Evolutionary conservation across 805 yeast genomes (phyloP).

Genomic region (Starmerella riodocensis): DNA sequence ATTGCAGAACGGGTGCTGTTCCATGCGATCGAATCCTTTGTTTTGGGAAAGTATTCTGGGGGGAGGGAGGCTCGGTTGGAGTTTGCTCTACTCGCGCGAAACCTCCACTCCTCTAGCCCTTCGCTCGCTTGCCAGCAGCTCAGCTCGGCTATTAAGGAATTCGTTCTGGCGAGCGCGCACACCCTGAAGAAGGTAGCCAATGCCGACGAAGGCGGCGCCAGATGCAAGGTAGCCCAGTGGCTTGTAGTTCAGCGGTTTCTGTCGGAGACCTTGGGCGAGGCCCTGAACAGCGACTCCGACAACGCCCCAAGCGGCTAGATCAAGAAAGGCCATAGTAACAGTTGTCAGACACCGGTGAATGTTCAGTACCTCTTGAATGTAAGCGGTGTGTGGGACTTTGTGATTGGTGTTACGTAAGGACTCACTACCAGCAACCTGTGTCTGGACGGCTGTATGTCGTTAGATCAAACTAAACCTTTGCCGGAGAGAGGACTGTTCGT

Average conservation of each 20-base stretch:
- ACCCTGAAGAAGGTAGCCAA: slow-evolving; percentile 25
- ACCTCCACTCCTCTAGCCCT: slow-evolving; percentile 24
- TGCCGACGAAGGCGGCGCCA: slow-evolving; percentile 26
- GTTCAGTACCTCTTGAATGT: no score
- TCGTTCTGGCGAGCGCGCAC: slow-evolving; percentile 24
- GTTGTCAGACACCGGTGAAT: no score
- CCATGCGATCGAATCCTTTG: no score
- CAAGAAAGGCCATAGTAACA: slow-evolving; percentile 17
- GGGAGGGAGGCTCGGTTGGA: background rate
- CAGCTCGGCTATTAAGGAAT: slow-evolving; percentile 23
- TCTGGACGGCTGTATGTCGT: no score
- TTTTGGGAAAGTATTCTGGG: no score
- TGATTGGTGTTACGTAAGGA: slow-evolving; percentile 8
- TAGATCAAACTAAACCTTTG: no score
- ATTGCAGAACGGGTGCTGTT: no score
- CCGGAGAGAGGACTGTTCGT: no score
- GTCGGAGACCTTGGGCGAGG: slow-evolving; percentile 27
- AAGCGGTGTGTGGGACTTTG: background rate
- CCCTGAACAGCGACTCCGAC: slow-evolving; percentile 22
- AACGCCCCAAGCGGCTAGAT: slow-evolving; percentile 23
- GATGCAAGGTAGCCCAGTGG: slow-evolving; percentile 26
- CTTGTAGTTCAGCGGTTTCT: slow-evolving; percentile 27
- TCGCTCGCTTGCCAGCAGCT: slow-evolving; percentile 22
- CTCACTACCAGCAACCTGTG: no score
- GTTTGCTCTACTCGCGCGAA: slow-evolving; percentile 13